Evolutionary conservation across 1,284 basidiomycete species (phyloP).

Genomic region (Fomes fomentarius): DNA sequence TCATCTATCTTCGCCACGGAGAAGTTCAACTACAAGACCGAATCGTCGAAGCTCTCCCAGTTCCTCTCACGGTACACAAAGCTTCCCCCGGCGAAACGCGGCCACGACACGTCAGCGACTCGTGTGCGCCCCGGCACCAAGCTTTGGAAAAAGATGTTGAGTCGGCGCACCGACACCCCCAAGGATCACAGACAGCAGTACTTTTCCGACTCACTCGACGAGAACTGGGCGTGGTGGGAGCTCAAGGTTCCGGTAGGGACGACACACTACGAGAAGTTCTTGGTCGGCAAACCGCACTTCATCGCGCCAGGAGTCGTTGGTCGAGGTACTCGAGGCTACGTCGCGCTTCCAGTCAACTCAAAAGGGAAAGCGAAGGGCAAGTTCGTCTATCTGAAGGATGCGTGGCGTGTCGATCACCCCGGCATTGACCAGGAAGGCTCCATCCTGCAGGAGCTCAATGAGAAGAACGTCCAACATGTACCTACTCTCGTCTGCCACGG

Average conservation of each 20-base stretch:
- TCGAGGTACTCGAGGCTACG: slow-evolving; percentile 17
- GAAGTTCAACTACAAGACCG: slow-evolving; percentile 11
- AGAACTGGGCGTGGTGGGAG: slow-evolving; percentile 11
- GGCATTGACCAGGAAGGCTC: slow-evolving; percentile 9
- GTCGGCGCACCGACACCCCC: neutral
- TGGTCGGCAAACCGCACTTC: slow-evolving; percentile 11
- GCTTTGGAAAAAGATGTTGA: neutral
- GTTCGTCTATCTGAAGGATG: slow-evolving; percentile 15
- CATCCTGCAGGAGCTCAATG: slow-evolving; percentile 16
- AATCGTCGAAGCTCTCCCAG: slow-evolving; percentile 2
- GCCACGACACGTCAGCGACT: slow-evolving; percentile 13
- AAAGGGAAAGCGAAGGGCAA: neutral
- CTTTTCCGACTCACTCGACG: slow-evolving; percentile 1
- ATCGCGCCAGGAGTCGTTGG: slow-evolving; percentile 1
- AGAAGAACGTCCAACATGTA: neutral
- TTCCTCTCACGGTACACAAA: slow-evolving; percentile 18
- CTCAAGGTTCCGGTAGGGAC: neutral
- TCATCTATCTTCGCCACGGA: slow-evolving; percentile 9
- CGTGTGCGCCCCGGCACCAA: neutral
- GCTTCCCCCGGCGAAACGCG: neutral
- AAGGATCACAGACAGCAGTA: neutral
- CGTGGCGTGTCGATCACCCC: slow-evolving; percentile 9
- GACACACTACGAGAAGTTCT: neutral
- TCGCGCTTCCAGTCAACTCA: slow-evolving; percentile 1
- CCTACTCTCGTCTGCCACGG: slow-evolving; percentile 12